These are phyloP conservation scores for Syzygium aqueum DNA, from an alignment of 345 rosid species.

Conservation along the genomic window DNA sequence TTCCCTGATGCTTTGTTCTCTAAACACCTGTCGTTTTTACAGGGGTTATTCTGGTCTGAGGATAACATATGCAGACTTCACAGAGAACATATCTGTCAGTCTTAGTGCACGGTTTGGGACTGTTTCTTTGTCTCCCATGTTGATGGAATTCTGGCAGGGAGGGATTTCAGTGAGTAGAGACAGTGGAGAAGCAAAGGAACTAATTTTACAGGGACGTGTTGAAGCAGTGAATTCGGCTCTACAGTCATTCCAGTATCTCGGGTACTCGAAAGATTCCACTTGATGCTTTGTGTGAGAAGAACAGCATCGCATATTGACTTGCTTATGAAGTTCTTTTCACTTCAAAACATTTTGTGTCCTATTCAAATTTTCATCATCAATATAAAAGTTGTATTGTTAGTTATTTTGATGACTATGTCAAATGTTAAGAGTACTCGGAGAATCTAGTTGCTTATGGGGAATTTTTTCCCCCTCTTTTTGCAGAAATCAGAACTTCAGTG, in stretches of 20 bases:
- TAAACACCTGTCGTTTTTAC: neutral
- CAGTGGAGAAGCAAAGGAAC: constrained; percentile 26
- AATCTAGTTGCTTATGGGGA: neutral
- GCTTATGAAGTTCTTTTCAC: neutral
- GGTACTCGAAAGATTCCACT: constrained; percentile 27
- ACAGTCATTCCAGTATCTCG: constrained; percentile 70
- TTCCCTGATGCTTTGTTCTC: neutral
- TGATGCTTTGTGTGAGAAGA: neutral
- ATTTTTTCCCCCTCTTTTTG: neutral
- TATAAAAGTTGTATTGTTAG: neutral
- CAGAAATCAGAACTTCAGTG: constrained; percentile 75
- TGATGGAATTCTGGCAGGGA: constrained; percentile 63
- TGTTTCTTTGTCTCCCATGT: constrained; percentile 49
- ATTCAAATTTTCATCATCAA: neutral
- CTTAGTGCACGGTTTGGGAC: constrained; percentile 52
- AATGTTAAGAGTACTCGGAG: neutral
- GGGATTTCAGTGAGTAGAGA: constrained; percentile 35
- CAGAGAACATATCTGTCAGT: constrained; percentile 60
- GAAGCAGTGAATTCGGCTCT: constrained; percentile 66
- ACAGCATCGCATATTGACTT: neutral
- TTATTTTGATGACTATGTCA: neutral
- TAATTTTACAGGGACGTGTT: constrained; percentile 52
- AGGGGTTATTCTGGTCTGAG: constrained; percentile 71
- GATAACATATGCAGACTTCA: constrained; percentile 55
- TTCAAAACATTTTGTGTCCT: neutral